phyloP scores from a whole-genome alignment of 441 rosid genomes.

The Aleurites moluccanus region DNA sequence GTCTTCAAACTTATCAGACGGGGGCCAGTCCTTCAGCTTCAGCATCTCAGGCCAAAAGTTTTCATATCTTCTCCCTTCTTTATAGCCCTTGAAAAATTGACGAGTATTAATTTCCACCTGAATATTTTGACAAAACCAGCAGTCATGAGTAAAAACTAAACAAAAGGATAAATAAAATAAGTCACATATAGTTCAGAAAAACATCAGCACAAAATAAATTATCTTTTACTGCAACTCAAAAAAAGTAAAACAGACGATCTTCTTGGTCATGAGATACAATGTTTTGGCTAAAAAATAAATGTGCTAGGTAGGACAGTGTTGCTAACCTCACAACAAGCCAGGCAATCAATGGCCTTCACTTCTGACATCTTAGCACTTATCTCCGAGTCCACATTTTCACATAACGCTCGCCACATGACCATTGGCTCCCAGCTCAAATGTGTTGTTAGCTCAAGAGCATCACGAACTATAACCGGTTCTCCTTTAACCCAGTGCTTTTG shows the following conservation, averaged over 20 bases:
- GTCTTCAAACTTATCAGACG: constrained; percentile 83
- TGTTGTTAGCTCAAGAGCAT: constrained; percentile 54
- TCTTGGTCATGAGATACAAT: constrained; percentile 9
- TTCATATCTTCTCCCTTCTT: constrained; percentile 59
- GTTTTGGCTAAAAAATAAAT: constrained; percentile 2
- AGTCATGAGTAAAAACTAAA: background rate
- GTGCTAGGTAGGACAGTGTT: constrained; percentile 4
- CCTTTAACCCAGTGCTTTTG: constrained; percentile 79
- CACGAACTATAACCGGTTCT: constrained; percentile 73
- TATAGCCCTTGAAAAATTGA: constrained; percentile 77
- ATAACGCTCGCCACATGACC: constrained; percentile 95
- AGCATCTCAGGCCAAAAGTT: constrained; percentile 98
- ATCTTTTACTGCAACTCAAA: no score
- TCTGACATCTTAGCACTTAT: constrained; percentile 55
- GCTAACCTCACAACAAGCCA: constrained; percentile 72
- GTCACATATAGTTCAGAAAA: background rate
- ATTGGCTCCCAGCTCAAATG: constrained; percentile 96
- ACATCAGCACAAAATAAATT: background rate
- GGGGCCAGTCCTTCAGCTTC: constrained; percentile 98
- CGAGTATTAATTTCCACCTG: constrained; percentile 73
- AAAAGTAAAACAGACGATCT: background rate
- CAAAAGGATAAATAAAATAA: background rate
- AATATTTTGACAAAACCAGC: constrained; percentile 23
- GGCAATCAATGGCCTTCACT: constrained; percentile 83
- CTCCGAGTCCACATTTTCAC: constrained; percentile 51